These are phyloP conservation scores for Cyberlindnera euphorbiae DNA, from an alignment of 805 yeast genomes.

Conservation along the genomic window DNA sequence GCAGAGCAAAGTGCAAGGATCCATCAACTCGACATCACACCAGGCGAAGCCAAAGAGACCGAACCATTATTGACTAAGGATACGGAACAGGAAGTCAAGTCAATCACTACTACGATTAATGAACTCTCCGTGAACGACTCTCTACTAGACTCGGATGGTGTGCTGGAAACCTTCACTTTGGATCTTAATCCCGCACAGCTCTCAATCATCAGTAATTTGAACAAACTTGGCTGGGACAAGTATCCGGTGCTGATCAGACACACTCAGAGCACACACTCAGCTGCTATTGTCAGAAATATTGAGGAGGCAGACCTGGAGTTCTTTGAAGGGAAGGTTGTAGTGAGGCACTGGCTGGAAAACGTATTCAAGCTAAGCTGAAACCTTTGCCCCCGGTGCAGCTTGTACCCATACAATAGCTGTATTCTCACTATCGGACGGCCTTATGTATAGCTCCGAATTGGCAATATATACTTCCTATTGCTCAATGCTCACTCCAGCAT, in stretches of 20 bases:
- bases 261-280: conserved; percentile 73
- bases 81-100: neutral
- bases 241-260: conserved; percentile 64
- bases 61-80: conserved; percentile 2
- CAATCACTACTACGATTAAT: conserved; percentile 21
- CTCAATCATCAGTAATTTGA: conserved; percentile 51
- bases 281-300: conserved; percentile 66
- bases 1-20: conserved; percentile 17
- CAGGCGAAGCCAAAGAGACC: neutral
- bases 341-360: conserved; percentile 56
- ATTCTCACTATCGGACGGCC: no score
- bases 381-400: no score
- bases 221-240: conserved; percentile 61
- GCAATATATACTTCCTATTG: no score
- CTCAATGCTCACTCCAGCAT: no score
- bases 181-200: conserved; percentile 40
- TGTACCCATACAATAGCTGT: no score
- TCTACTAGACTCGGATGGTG: conserved; percentile 14
- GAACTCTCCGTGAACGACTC: conserved; percentile 27
- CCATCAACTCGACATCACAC: conserved; percentile 16
- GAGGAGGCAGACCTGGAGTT: conserved; percentile 47
- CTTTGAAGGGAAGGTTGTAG: conserved; percentile 65
- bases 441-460: no score
- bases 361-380: conserved; percentile 27
- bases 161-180: conserved; percentile 26